Conservation (phyloP, 1,139 yeast genomes). For the Debaryomyces udenii region DNA sequence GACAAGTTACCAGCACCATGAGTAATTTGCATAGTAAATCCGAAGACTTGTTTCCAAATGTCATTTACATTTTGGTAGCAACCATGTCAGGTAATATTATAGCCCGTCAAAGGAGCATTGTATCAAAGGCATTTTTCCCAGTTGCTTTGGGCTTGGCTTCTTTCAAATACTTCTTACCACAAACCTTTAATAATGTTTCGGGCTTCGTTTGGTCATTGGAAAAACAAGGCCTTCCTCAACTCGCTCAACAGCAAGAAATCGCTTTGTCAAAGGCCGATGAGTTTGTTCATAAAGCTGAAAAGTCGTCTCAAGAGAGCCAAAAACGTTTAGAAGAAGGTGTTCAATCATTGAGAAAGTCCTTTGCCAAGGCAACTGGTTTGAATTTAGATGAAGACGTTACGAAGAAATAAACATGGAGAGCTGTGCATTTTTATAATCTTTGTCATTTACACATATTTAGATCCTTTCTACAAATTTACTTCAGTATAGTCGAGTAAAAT, state of each 20-base stretch:
- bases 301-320: conserved; percentile 40
- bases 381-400: conserved; percentile 65
- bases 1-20: conserved; percentile 65
- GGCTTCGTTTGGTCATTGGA: conserved; percentile 69
- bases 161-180: conserved; percentile 76
- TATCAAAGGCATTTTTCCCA: conserved; percentile 66
- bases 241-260: conserved; percentile 66
- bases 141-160: conserved; percentile 66
- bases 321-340: conserved; percentile 42
- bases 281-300: conserved; percentile 46
- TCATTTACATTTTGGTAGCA: conserved; percentile 73
- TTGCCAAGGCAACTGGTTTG: conserved; percentile 69
- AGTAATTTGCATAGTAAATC: conserved; percentile 68
- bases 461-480: too few species aligned
- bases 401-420: conserved; percentile 41
- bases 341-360: conserved; percentile 46
- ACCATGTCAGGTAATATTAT: conserved; percentile 77
- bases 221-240: conserved; percentile 60
- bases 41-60: conserved; percentile 79
- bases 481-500: too few species aligned
- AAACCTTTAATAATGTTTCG: conserved; percentile 69
- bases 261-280: conserved; percentile 51
- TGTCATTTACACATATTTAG: too few species aligned
- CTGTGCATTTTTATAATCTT: too few species aligned
- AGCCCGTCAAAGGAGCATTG: conserved; percentile 69